phyloP scores from a whole-genome alignment of 2,329 filamentous ascomycete genomes.

The Neonectria punicea region DNA sequence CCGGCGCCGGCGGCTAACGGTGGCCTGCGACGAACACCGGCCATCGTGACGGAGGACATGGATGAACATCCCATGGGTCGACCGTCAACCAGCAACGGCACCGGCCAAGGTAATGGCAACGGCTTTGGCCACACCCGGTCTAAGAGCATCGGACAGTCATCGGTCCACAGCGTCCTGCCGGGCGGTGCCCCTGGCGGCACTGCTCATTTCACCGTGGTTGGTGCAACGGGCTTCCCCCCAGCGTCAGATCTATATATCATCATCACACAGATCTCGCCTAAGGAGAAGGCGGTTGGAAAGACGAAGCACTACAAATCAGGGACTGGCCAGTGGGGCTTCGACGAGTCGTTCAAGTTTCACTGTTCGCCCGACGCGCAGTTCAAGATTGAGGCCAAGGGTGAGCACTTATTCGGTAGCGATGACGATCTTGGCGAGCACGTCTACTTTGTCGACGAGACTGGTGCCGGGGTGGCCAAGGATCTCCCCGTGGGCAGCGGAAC shows the following conservation, averaged over 20 bases:
- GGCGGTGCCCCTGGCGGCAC: conserved; percentile 74
- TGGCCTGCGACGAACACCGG: conserved; percentile 56
- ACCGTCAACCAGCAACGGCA: conserved; percentile 44
- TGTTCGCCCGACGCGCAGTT: conserved; percentile 88
- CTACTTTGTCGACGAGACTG: conserved; percentile 92
- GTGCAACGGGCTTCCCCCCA: conserved; percentile 80
- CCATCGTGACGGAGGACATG: conserved; percentile 46
- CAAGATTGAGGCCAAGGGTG: conserved; percentile 85
- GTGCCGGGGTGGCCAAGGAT: conserved; percentile 74
- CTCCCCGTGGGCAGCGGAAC: conserved; percentile 78
- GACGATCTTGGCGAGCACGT: conserved; percentile 84
- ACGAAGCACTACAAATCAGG: conserved; percentile 88
- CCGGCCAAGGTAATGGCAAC: conserved; percentile 30
- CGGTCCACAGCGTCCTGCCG: conserved; percentile 71
- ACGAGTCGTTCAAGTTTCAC: conserved; percentile 81
- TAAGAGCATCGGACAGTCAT: conserved; percentile 72
- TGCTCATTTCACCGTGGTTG: conserved; percentile 82
- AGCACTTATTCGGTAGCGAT: conserved; percentile 85
- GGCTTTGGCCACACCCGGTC: conserved; percentile 59
- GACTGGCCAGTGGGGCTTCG: conserved; percentile 73
- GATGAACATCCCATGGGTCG: conserved; percentile 33
- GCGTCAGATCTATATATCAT: conserved; percentile 82
- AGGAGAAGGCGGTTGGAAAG: conserved; percentile 86
- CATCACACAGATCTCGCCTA: conserved; percentile 73
- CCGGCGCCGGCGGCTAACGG: conserved; percentile 49